Evolutionary conservation across 2,329 filamentous ascomycete species (phyloP), one percentile per base, ranked within the genome.

Genomic region (Colletotrichum falcatum): DNA sequence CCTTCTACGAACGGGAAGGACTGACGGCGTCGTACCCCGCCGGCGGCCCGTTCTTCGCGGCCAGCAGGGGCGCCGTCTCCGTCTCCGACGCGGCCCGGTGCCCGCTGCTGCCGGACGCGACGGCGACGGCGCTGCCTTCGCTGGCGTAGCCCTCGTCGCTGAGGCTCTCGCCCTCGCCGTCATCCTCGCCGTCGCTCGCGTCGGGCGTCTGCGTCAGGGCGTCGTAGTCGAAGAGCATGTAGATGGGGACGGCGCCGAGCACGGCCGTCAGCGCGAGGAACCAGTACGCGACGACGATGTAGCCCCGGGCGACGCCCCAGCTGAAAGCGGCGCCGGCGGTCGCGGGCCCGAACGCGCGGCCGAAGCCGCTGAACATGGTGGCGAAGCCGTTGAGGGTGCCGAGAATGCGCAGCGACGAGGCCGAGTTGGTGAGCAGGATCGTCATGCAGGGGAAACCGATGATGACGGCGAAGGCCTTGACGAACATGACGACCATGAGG

Each of bases 371-470:
- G 42, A 95, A 89, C 66, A 91, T 92, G 0, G 95, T 97, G 0
- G 94, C 95, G 72, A 97, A 90, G 3, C 95, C 96, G 77, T 98
- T 98, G 65, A 98, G 92, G 0, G 93, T 95, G 3, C 96, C 96
- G 1, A 98, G 89, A 1, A 97, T 92, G 60, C 93, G 88, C 66
- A 92, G 92, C 9, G 92, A 95, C 0, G 94, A 94, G 0, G 95
- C 93, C 20, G 94, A 92, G 80, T 98, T 97, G 70, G 94, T 93
- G 37, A 98, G 87, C 58, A 98, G 85, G 75, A 98, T 98, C 7
- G 94, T 97, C 33, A 89, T 91, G 76, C 93, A 96, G 0, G 96
- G 95, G 78, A 98, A 98, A 0, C 92, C 92, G 76, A 98, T 91
- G 73, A 97, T 96, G 70, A 91, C 90, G 48, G 88, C 89, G 65